A percentile compares a stretch with the other conserved stretches of the same genome.
Evolutionary conservation across 768 basidiomycete genomes (phyloP).

Genomic region (Termitomyces sp.): DNA sequence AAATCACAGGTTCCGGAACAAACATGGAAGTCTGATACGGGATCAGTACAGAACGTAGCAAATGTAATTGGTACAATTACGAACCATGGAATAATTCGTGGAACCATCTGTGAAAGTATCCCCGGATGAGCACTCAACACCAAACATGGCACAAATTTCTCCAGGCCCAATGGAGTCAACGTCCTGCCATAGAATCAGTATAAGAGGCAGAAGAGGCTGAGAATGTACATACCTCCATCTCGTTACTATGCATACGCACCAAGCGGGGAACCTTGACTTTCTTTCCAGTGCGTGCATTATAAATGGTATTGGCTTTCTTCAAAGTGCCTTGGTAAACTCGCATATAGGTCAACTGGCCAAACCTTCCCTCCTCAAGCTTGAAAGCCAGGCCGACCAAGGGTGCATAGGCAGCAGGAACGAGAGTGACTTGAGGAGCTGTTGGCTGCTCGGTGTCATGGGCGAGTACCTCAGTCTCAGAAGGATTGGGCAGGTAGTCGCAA

Average conservation of each 20-base stretch:
- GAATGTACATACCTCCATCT: conserved; percentile 79
- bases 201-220: neutral
- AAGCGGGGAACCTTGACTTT: conserved; percentile 94
- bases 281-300: conserved; percentile 92
- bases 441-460: conserved; percentile 82
- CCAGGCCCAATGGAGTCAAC: conserved; percentile 92
- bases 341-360: conserved; percentile 98
- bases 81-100: conserved; percentile 87
- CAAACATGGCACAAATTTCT: conserved; percentile 99
- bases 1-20: conserved; percentile 98
- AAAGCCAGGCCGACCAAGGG: conserved; percentile 94
- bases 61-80: conserved; percentile 15
- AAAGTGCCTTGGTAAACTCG: conserved; percentile 94
- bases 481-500: conserved; percentile 91
- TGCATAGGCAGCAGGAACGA: conserved; percentile 78
- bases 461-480: conserved; percentile 68
- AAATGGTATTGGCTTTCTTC: conserved; percentile 81
- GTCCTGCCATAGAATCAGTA: conserved; percentile 48
- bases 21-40: conserved; percentile 93
- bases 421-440: conserved; percentile 61
- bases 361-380: conserved; percentile 96
- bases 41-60: neutral
- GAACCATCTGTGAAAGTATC: conserved; percentile 96
- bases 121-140: conserved; percentile 95
- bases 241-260: conserved; percentile 97